phyloP scores from a whole-genome alignment of 1,139 yeast genomes.

The Tardiomyces blankii region DNA sequence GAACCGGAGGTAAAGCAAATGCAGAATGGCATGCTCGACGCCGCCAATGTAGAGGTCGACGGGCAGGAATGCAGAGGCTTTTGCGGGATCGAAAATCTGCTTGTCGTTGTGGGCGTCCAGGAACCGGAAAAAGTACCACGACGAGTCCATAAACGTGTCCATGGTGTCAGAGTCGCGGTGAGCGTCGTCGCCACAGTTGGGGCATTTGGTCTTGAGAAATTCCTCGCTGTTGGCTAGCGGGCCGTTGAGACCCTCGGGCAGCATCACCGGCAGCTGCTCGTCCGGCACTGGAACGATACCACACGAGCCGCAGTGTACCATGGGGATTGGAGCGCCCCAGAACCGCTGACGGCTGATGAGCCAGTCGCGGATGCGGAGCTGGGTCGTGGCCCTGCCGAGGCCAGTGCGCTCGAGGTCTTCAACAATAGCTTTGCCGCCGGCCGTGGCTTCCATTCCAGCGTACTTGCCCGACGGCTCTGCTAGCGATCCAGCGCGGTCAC shows the following conservation, averaged over 20 bases:
- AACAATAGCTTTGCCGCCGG: conserved; percentile 44
- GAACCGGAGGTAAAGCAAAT: conserved; percentile 75
- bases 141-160: conserved; percentile 97
- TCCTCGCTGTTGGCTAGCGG: conserved; percentile 59
- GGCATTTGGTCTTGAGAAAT: conserved; percentile 71
- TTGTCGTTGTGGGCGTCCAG: conserved; percentile 55
- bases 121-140: conserved; percentile 90
- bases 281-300: conserved; percentile 91
- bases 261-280: conserved; percentile 63
- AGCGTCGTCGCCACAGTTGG: conserved; percentile 66
- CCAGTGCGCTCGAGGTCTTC: conserved; percentile 29
- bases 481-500: conserved; percentile 42
- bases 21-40: conserved; percentile 91
- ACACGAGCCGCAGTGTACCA: conserved; percentile 72
- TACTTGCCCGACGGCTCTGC: conserved; percentile 40
- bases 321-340: conserved; percentile 99
- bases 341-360: conserved; percentile 85
- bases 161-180: conserved; percentile 91
- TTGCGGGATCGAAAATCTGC: conserved; percentile 40
- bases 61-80: conserved; percentile 55
- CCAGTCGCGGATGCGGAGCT: conserved; percentile 80
- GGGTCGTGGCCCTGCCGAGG: conserved; percentile 40
- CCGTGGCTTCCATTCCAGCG: conserved; percentile 36
- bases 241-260: conserved; percentile 60
- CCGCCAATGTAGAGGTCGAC: conserved; percentile 92